A percentile compares a stretch with the other conserved stretches of the same genome.
Evolutionary conservation across 83 land plant genomes (phyloP).

Genomic region (Picea abies): DNA sequence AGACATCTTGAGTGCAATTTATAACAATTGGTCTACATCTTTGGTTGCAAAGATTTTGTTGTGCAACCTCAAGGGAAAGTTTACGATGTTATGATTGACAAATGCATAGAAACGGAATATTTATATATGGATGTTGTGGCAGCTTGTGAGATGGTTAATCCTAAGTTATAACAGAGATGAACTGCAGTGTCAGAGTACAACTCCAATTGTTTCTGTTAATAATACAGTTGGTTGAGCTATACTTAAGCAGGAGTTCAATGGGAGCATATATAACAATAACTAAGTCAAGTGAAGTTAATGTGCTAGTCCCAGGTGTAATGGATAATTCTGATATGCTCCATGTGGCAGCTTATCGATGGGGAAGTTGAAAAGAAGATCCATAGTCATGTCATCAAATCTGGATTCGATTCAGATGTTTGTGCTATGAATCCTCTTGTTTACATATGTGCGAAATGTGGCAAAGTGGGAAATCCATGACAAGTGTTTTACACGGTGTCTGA

Average conservation of each 20-base stretch:
- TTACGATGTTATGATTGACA: constrained; percentile 36
- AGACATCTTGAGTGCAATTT: constrained; percentile 22
- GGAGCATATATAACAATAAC: constrained; percentile 45
- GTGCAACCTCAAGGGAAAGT: constrained; percentile 49
- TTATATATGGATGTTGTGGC: constrained; percentile 51
- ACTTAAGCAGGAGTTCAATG: constrained; percentile 34
- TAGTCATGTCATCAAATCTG: no score
- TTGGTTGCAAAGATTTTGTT: constrained; percentile 46
- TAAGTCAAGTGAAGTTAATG: constrained; percentile 47
- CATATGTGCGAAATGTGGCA: no score
- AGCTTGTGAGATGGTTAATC: constrained; percentile 48
- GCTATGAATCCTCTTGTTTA: no score
- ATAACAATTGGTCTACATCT: constrained; percentile 41
- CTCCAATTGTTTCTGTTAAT: constrained; percentile 42
- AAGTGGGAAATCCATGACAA: no score
- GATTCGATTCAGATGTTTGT: no score
- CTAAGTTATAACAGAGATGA: constrained; percentile 34
- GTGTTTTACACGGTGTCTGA: no score
- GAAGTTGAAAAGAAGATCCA: no score
- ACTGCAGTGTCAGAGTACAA: constrained; percentile 48
- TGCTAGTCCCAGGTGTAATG: constrained; percentile 41
- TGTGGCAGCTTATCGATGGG: no score
- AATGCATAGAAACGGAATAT: constrained; percentile 38
- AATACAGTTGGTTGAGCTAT: constrained; percentile 51
- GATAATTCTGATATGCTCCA: constrained; percentile 24